phyloP scores from a whole-genome alignment of 1,284 basidiomycete genomes.

The Ceratobasidium sp. region DNA sequence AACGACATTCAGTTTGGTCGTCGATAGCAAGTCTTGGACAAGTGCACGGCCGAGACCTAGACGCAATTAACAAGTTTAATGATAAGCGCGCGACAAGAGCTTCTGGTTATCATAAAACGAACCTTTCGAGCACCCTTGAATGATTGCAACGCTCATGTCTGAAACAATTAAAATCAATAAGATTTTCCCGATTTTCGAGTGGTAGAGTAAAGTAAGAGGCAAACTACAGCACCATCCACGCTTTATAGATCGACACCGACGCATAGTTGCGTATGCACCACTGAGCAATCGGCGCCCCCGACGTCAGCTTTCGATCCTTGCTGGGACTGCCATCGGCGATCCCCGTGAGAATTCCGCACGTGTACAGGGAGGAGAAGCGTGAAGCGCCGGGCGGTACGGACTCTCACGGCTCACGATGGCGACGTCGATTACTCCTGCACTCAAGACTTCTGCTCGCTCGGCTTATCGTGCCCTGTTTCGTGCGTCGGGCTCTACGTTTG shows the following conservation, averaged over 20 bases:
- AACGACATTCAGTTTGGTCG: constrained; percentile 44
- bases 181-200: background rate
- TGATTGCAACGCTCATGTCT: constrained; percentile 42
- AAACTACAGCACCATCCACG: background rate
- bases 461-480: constrained; percentile 76
- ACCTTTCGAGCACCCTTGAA: constrained; percentile 47
- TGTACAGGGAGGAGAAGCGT: too few relatives aligned
- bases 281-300: background rate
- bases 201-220: background rate
- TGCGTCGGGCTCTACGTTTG: constrained; percentile 71
- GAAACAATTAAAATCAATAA: too few relatives aligned
- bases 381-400: constrained; percentile 22
- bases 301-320: constrained; percentile 1
- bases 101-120: background rate
- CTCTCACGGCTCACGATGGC: constrained; percentile 53
- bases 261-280: background rate
- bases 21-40: constrained; percentile 39
- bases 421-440: constrained; percentile 46
- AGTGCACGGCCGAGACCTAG: constrained; percentile 45
- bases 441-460: constrained; percentile 66
- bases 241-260: constrained; percentile 28
- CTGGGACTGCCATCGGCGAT: constrained; percentile 40
- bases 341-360: background rate
- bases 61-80: background rate
- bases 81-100: background rate